Conservation (phyloP, 164 flowering plant genomes). For the Vitis rupestris region DNA sequence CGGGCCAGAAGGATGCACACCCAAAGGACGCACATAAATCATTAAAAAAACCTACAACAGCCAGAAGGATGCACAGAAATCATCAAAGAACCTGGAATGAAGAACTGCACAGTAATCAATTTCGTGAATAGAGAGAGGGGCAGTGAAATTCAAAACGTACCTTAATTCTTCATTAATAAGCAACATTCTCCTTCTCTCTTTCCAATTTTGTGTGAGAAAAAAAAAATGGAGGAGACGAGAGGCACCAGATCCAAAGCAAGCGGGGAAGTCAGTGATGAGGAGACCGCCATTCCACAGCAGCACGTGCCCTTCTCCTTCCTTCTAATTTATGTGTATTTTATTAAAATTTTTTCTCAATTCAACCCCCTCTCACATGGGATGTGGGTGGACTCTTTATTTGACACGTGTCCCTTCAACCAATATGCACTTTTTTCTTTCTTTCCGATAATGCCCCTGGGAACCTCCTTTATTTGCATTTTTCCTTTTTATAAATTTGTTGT, state of each 20-base stretch:
- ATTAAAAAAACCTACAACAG: too few species aligned
- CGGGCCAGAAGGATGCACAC: too few species aligned
- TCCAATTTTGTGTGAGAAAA: not conserved
- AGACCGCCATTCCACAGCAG: not conserved
- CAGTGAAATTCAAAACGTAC: constrained; percentile 7
- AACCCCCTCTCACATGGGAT: not conserved
- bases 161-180: constrained; percentile 11
- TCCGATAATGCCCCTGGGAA: too few species aligned
- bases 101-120: not conserved
- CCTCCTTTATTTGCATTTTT: too few species aligned
- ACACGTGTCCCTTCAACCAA: not conserved
- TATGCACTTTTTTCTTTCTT: not conserved
- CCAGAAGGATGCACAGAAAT: not conserved
- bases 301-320: constrained; percentile 17
- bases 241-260: constrained; percentile 27
- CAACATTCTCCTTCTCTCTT: constrained; percentile 17
- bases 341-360: not conserved
- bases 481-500: too few species aligned
- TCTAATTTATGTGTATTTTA: not conserved
- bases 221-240: not conserved
- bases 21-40: too few species aligned
- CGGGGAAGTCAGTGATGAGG: not conserved
- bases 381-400: not conserved
- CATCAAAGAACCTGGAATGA: not conserved
- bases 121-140: not conserved